Evolutionary conservation across 306 rosid genomes (phyloP), one percentile per base, ranked within the genome.

Genomic region (Lotus japonicus): DNA sequence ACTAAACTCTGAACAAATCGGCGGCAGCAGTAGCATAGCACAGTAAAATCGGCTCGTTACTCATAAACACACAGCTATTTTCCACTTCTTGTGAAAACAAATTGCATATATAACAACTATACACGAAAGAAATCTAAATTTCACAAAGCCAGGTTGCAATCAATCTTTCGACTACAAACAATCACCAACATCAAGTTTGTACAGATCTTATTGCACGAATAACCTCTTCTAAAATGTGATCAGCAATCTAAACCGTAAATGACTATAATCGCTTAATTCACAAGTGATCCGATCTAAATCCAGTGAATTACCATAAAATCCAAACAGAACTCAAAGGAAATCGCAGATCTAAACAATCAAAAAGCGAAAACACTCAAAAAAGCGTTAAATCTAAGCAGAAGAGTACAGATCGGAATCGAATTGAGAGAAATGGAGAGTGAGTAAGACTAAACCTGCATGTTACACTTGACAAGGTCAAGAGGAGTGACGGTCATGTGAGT

Each of bases 401-500:
- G 3, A 42, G 19, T 4, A 50, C 42, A 77, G 85, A 83, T 84
- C 83, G 18, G 63, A 38, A 9, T 38, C 2, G 2, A 38, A 38
- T 58, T 15, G 10, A 59, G 8, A 6, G 23, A 31, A 39, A 73
- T 57, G 28, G 54, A 45, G 26, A 19, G 19, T 69, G 11, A 50
- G 7, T 8, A 50, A 5, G 41, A 19, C 17, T 3, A 23, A 10
- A 76, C 97, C 99, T 90, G 99, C 96, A 95, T 95, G 76, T 95
- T 95, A 73, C 99, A 95, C 80, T 90, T 95, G 86, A 95, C 96
- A 5, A 95, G 83, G 64, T 95, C 99, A 71, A 90, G 99, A 76
- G 99, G 99, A 77, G 99, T 90, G 77, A 88, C 96, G 33, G 92
- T 38, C 95, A 21, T 95, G 87, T 90, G 99, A 77, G 97, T 88